Base-by-base conservation (phyloP, 2,329 filamentous ascomycete species). In the Cladosporium sp. region DNA sequence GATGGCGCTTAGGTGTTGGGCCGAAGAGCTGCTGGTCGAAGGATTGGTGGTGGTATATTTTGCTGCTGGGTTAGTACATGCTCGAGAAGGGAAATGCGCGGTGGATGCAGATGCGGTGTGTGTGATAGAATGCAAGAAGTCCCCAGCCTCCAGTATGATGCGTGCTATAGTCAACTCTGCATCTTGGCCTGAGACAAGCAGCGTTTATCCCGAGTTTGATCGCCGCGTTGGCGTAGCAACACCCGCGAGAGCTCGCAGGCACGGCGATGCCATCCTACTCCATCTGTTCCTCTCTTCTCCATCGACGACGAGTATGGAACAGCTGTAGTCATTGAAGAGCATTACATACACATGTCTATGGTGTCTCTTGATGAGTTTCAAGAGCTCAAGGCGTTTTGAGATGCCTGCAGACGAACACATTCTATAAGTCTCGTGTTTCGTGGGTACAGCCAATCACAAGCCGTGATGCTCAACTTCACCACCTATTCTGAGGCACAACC, bases 61-160 rank as follows among this genome's bases (percentile, higher is more conserved):
- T 41, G 17, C 15, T 48, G 37, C 22, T 36, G 37, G 45, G 45
- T 48, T 48, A 48, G 45, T 48, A 48, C 45, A 48, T 48, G 37
- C 37, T 48, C 27, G 13, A 27, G 18, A 15, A 9, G 19, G 4
- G 45, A 12, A 15, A 32, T n/a, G 22, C 30, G 13, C 30, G 13
- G 9, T 34, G 42, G 17, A 13, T 24, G 36, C 44, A 30, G n/a
- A 30, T 30, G 44, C 44, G 36, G 20, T 47, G 15, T 36, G 17
- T 38, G 36, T 39, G 37, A 19, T 34, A 5, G 37, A 20, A 39
- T 39, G 32, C 32, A 13, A 34, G 12, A 13, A 39, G 17, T 20
- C 32, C 32, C 32, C 15, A n/a, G 32, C 15, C 32, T 36, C 32
- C n/a, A 12, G 32, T 17, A 36, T 36, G 32, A 27, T 36, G 32